Evolutionary conservation across 2,329 filamentous ascomycete genomes (phyloP).

Genomic region (Coniochaeta prunicola): DNA sequence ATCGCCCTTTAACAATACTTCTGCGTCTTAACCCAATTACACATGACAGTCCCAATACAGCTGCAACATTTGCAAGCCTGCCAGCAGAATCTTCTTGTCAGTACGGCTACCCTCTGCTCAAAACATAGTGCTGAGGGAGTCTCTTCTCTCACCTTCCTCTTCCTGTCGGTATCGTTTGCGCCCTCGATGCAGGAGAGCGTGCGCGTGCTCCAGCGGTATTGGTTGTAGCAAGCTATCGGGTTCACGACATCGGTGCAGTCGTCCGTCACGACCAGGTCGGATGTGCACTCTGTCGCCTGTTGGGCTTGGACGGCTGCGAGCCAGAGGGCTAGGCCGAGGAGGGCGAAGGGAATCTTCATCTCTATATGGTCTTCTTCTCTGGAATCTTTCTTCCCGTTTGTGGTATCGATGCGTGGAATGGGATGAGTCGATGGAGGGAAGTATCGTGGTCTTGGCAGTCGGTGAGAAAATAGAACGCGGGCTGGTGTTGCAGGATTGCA

Average conservation of each 20-base stretch:
- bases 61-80: conserved; percentile 29
- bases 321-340: conserved; percentile 12
- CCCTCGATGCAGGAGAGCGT: conserved; percentile 29
- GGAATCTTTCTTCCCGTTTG: neutral
- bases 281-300: conserved; percentile 20
- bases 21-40: conserved; percentile 23
- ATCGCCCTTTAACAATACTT: neutral
- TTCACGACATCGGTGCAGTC: conserved; percentile 31
- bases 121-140: neutral
- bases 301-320: conserved; percentile 17
- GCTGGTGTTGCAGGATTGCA: neutral
- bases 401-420: neutral
- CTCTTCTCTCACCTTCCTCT: conserved; percentile 19
- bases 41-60: conserved; percentile 26
- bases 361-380: neutral
- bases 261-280: conserved; percentile 24
- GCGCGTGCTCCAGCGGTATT: conserved; percentile 25
- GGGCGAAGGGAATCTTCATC: conserved; percentile 10
- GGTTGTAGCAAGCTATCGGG: conserved; percentile 31
- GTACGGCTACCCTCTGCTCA: neutral
- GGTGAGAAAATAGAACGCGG: neutral
- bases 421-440: neutral
- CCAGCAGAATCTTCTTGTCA: neutral
- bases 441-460: neutral
- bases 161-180: conserved; percentile 21